These are phyloP conservation scores for Cyclanthera cordifolia DNA, from an alignment of 306 rosid species.

Conservation along the genomic window DNA sequence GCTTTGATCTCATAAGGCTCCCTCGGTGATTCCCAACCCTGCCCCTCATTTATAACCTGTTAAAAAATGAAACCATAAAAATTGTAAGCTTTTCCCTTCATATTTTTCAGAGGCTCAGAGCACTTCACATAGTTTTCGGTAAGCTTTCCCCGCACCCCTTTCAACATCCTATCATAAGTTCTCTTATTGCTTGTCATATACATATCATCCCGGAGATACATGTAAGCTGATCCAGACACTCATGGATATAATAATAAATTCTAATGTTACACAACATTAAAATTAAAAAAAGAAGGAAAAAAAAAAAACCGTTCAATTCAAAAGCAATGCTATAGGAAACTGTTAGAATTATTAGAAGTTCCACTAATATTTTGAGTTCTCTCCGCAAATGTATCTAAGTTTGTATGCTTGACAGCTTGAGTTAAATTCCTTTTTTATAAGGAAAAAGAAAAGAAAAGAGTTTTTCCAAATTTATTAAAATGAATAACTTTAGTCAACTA, in stretches of 20 bases:
- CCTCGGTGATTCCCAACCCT: conserved; percentile 97
- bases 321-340: neutral
- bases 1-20: conserved; percentile 98
- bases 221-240: too few species aligned
- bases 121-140: neutral
- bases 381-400: neutral
- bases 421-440: too few species aligned
- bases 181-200: neutral
- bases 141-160: neutral
- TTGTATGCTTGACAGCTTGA: neutral
- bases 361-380: too few species aligned
- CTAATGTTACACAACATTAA: neutral
- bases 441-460: too few species aligned
- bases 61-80: neutral
- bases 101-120: neutral
- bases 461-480: neutral
- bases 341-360: neutral
- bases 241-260: too few species aligned
- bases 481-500: neutral
- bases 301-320: neutral
- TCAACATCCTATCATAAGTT: neutral
- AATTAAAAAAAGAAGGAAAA: too few species aligned
- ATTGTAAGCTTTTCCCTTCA: neutral
- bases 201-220: neutral
- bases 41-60: conserved; percentile 69